These are phyloP conservation scores for Mycosphaerella sp. DNA, from an alignment of 2,329 filamentous ascomycete genomes.

Conservation along the genomic window DNA sequence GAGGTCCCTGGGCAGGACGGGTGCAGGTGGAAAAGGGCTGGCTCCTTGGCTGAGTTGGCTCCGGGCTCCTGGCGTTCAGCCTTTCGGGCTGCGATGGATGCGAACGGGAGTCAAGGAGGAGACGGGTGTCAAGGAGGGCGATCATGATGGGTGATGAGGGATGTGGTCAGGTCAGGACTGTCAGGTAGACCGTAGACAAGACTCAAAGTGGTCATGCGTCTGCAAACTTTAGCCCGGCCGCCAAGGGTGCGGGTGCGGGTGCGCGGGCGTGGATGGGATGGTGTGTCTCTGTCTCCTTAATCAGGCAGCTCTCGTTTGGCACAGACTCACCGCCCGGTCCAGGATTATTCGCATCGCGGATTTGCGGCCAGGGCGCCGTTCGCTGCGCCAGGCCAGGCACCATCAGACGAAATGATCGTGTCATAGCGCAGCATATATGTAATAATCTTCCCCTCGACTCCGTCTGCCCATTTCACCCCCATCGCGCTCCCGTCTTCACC, in stretches of 20 bases:
- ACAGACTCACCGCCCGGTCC: slow-evolving; percentile 15
- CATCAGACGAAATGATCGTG: slow-evolving; percentile 25
- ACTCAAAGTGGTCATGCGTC: slow-evolving; percentile 4
- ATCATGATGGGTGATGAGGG: too few species aligned
- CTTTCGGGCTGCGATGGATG: slow-evolving; percentile 6
- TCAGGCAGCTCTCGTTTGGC: slow-evolving; percentile 18
- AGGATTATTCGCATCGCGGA: slow-evolving; percentile 8
- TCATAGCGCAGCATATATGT: slow-evolving; percentile 12
- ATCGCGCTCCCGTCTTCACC: too few species aligned
- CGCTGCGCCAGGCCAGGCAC: neutral
- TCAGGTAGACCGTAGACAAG: too few species aligned
- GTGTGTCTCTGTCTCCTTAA: slow-evolving; percentile 8
- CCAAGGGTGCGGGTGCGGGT: too few species aligned
- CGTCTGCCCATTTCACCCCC: neutral
- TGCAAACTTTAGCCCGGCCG: neutral
- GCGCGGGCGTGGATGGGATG: neutral
- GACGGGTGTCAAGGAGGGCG: too few species aligned
- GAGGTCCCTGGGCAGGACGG: too few species aligned
- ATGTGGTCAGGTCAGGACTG: too few species aligned
- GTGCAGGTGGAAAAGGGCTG: too few species aligned
- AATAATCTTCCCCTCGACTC: slow-evolving; percentile 8
- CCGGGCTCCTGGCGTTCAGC: neutral
- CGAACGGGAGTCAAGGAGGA: slow-evolving; percentile 2
- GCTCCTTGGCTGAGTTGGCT: too few species aligned
- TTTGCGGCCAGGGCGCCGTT: slow-evolving; percentile 2